Percentiles rank a stretch among this genome's conserved stretches.
phyloP scores from a whole-genome alignment of 169 alveolate genomes.

The Plasmodium knowlesi region DNA sequence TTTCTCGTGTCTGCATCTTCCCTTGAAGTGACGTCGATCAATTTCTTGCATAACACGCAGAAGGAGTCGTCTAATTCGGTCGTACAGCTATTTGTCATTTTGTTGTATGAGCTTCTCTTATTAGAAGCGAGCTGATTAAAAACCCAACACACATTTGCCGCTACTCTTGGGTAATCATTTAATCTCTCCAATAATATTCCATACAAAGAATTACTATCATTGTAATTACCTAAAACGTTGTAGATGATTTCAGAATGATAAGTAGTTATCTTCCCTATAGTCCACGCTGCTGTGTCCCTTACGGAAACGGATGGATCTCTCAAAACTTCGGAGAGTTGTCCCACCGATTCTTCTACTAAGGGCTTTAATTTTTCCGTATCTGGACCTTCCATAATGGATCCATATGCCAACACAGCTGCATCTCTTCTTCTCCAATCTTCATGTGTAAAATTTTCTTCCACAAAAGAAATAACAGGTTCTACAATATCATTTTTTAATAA shows the following conservation, averaged over 20 bases:
- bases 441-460: constrained; percentile 88
- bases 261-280: constrained; percentile 92
- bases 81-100: constrained; percentile 39
- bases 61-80: constrained; percentile 79
- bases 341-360: constrained; percentile 88
- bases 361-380: constrained; percentile 89
- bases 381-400: constrained; percentile 94
- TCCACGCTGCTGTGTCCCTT: constrained; percentile 95
- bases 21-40: constrained; percentile 80
- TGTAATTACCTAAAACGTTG: constrained; percentile 85
- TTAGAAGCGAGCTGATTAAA: constrained; percentile 82
- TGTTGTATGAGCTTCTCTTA: constrained; percentile 50
- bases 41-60: constrained; percentile 80
- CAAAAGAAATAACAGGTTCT: constrained; percentile 89
- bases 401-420: constrained; percentile 94
- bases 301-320: constrained; percentile 92
- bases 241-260: constrained; percentile 89
- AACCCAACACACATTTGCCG: constrained; percentile 85
- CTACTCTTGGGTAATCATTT: constrained; percentile 85
- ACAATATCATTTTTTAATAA: constrained; percentile 90
- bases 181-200: constrained; percentile 82
- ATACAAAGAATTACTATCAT: constrained; percentile 77
- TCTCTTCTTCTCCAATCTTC: constrained; percentile 92
- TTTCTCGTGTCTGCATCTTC: constrained; percentile 83
- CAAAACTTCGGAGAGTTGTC: constrained; percentile 88